phyloP scores from a whole-genome alignment of 148 eudicot species.

The Camellia lanceoleosa region DNA sequence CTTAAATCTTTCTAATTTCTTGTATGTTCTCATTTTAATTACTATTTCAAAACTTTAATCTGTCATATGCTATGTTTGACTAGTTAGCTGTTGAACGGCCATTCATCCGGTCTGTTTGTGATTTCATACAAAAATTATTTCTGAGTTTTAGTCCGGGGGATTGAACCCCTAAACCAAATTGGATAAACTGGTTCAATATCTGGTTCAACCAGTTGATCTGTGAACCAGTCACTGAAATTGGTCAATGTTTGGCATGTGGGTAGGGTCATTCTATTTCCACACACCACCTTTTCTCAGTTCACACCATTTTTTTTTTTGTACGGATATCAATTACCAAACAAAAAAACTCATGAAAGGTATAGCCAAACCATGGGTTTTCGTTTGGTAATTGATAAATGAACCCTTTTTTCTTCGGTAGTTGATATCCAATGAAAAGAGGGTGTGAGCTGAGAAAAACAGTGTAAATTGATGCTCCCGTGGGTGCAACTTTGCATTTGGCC shows the following conservation, averaged over 20 bases:
- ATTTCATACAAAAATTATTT: neutral
- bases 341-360: too few species aligned
- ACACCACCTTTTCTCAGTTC: too few species aligned
- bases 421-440: too few species aligned
- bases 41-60: too few species aligned
- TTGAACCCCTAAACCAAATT: too few species aligned
- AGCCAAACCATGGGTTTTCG: too few species aligned
- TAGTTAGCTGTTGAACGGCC: neutral
- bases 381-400: too few species aligned
- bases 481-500: neutral
- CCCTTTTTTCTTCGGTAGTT: too few species aligned
- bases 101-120: neutral
- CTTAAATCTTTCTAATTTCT: neutral
- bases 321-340: too few species aligned
- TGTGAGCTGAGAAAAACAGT: too few species aligned
- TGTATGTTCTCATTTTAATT: neutral
- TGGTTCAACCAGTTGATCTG: neutral
- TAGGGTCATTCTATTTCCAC: too few species aligned
- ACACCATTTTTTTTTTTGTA: too few species aligned
- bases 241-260: neutral
- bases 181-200: neutral
- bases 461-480: neutral
- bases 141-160: neutral
- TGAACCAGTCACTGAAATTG: neutral
- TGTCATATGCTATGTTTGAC: neutral